A percentile compares a stretch with the other conserved stretches of the same genome.
phyloP scores from a whole-genome alignment of 2,329 filamentous ascomycete genomes.

The Botrytis aclada region DNA sequence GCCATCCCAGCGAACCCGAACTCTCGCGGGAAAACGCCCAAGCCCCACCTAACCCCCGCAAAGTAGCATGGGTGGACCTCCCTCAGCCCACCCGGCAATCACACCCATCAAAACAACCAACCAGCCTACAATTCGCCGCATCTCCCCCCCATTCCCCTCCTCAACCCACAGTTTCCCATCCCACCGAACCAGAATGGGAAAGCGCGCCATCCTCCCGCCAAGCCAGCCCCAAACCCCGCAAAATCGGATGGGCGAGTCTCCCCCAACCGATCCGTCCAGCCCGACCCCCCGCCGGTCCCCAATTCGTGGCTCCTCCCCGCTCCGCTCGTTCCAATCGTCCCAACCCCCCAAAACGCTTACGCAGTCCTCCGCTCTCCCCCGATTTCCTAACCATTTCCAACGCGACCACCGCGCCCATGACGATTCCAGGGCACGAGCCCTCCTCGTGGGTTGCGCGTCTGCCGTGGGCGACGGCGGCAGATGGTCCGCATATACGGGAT shows the following conservation, averaged over 20 bases:
- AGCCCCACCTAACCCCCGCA: rapidly evolving
- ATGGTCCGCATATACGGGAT: background rate
- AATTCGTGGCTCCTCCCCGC: too few relatives aligned
- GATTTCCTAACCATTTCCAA: background rate
- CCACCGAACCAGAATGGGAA: too few relatives aligned
- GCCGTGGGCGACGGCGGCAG: background rate
- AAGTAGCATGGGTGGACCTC: background rate
- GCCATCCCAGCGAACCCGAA: background rate
- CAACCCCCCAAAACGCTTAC: background rate
- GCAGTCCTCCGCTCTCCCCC: background rate
- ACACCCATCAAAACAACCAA: background rate
- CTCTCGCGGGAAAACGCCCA: background rate
- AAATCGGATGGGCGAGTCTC: too few relatives aligned
- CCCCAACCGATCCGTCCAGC: too few relatives aligned
- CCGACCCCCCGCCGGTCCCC: too few relatives aligned
- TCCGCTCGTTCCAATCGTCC: too few relatives aligned
- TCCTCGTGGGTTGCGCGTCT: background rate
- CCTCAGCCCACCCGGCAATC: background rate
- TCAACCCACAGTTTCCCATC: too few relatives aligned
- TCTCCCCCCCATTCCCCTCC: rapidly evolving
- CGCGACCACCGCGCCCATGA: background rate
- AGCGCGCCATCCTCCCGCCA: too few relatives aligned
- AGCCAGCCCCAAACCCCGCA: too few relatives aligned
- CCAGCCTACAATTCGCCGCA: rapidly evolving
- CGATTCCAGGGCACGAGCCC: background rate